Percentiles rank a stretch among this genome's conserved stretches.
Evolutionary conservation across 225 moss, liverwort and hornwort species (phyloP).

Genomic region (Straminergon stramineum): DNA sequence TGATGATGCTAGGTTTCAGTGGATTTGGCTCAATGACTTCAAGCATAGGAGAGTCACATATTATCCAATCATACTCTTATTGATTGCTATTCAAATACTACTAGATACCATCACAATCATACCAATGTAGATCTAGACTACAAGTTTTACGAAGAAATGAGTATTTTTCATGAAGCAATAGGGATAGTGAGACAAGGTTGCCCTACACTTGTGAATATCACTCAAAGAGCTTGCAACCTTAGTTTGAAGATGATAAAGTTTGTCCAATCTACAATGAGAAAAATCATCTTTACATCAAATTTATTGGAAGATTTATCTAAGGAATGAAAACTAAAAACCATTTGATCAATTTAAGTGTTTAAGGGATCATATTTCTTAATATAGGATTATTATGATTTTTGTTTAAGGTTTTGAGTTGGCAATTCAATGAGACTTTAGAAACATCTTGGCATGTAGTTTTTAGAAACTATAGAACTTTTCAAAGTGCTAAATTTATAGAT

Average conservation of each 20-base stretch:
- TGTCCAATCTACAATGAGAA: slow-evolving; percentile 36
- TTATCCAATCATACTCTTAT: too few species aligned
- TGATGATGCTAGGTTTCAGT: too few species aligned
- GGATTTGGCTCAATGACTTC: too few species aligned
- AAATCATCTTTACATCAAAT: background rate
- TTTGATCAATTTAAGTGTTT: too few species aligned
- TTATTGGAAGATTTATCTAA: too few species aligned
- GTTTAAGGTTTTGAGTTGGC: background rate
- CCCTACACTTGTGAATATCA: slow-evolving; percentile 50
- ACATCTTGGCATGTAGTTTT: background rate
- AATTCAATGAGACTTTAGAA: background rate
- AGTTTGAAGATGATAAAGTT: slow-evolving; percentile 40
- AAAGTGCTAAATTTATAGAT: background rate
- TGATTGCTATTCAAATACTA: background rate
- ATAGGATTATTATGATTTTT: background rate
- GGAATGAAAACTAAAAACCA: too few species aligned
- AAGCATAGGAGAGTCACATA: too few species aligned
- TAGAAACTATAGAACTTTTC: background rate
- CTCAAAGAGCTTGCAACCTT: slow-evolving; percentile 28
- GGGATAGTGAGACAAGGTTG: slow-evolving; percentile 17
- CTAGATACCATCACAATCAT: background rate
- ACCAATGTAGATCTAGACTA: background rate
- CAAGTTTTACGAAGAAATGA: slow-evolving; percentile 47
- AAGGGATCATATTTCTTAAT: background rate
- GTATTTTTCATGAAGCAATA: slow-evolving; percentile 33